Evolutionary conservation across 306 rosid genomes (phyloP).

Genomic region (Glycine tomentella): DNA sequence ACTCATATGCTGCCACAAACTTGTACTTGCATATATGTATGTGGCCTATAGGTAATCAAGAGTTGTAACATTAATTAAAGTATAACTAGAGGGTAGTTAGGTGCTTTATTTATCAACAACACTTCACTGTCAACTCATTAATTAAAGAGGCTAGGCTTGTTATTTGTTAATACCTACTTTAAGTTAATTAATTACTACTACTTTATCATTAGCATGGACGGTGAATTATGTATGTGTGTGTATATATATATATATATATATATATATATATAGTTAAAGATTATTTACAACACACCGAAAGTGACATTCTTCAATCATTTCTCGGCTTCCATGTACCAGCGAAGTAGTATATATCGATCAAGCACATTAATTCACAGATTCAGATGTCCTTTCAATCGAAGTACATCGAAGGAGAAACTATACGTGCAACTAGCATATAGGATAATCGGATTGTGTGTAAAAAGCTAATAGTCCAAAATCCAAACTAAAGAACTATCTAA

Average conservation of each 20-base stretch:
- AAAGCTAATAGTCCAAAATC: conserved; percentile 46
- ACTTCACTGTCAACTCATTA: conserved; percentile 21
- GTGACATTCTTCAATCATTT: conserved; percentile 55
- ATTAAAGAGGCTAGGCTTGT: conserved; percentile 5
- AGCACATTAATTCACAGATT: conserved; percentile 26
- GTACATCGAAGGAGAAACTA: conserved; percentile 31
- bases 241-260: background rate
- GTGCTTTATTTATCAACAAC: background rate
- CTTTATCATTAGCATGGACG: conserved; percentile 42
- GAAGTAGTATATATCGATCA: background rate
- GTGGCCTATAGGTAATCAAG: background rate
- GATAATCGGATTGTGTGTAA: conserved; percentile 28
- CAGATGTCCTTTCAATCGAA: conserved; percentile 32
- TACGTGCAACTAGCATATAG: conserved; percentile 39
- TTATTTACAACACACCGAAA: conserved; percentile 53
- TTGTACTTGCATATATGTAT: conserved; percentile 50
- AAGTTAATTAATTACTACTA: background rate
- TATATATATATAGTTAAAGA: background rate
- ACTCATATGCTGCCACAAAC: conserved; percentile 48
- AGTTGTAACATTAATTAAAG: conserved; percentile 11
- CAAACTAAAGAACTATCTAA: conserved; percentile 37
- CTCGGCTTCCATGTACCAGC: background rate
- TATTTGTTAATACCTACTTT: conserved; percentile 36
- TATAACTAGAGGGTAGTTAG: conserved; percentile 41
- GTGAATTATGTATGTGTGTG: background rate